Evolutionary conservation across 257 asterid genomes (phyloP).

Genomic region (Solanum ossicruentum): DNA sequence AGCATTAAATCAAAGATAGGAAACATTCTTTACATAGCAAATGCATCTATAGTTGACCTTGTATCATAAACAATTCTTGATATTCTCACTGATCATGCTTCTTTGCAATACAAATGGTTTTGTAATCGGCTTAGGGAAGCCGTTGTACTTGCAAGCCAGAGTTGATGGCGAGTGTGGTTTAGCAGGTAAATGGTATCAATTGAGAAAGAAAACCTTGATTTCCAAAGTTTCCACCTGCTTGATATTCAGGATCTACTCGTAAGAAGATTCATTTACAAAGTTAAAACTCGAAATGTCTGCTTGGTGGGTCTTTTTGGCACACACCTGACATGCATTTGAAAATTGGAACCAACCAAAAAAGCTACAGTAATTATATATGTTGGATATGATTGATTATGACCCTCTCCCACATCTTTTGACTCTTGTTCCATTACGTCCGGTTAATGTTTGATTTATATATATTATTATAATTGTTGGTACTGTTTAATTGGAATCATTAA

Average conservation of each 20-base stretch:
- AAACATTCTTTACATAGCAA: not conserved
- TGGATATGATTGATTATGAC: not conserved
- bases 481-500: not conserved
- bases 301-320: not conserved
- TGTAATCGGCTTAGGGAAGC: not conserved
- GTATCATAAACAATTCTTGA: not conserved
- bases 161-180: not conserved
- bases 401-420: not conserved
- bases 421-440: not conserved
- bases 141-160: not conserved
- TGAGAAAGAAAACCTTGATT: not conserved
- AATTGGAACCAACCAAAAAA: not conserved
- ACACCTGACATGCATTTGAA: not conserved
- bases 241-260: too few species aligned
- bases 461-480: not conserved
- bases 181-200: not conserved
- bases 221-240: not conserved
- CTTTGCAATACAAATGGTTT: not conserved
- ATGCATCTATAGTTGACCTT: not conserved
- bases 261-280: not conserved
- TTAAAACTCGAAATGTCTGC: not conserved
- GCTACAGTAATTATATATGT: not conserved
- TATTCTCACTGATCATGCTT: not conserved
- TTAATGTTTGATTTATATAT: not conserved
- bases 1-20: not conserved